phyloP scores from a whole-genome alignment of 345 rosid species.

The Psidium guajava region DNA sequence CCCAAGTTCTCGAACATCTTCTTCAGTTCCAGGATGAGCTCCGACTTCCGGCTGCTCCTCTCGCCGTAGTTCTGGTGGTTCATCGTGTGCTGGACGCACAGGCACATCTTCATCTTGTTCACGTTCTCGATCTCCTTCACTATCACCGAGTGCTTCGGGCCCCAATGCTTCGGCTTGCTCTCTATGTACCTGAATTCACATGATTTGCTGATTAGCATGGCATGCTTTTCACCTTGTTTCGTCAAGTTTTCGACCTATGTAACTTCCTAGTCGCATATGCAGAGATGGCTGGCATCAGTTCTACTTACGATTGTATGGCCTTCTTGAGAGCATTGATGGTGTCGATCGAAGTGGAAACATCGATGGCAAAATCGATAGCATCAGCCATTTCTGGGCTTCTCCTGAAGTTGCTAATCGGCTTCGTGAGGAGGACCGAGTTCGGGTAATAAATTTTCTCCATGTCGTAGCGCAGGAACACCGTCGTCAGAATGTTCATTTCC shows the following conservation, averaged over 20 bases:
- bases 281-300: not conserved
- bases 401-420: conserved; percentile 46
- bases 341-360: conserved; percentile 32
- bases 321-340: conserved; percentile 40
- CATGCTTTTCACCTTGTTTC: not conserved
- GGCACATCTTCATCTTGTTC: conserved; percentile 31
- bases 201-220: not conserved
- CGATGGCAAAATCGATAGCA: conserved; percentile 30
- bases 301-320: conserved; percentile 32
- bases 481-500: conserved; percentile 80
- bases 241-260: not conserved
- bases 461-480: conserved; percentile 63
- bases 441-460: conserved; percentile 79
- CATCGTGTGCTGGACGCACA: conserved; percentile 44
- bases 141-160: conserved; percentile 28
- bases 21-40: conserved; percentile 41
- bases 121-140: conserved; percentile 45
- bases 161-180: conserved; percentile 54
- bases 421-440: conserved; percentile 52
- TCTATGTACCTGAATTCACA: conserved; percentile 30
- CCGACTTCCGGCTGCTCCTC: conserved; percentile 26
- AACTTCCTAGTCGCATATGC: not conserved
- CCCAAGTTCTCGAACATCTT: conserved; percentile 36
- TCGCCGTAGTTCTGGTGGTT: conserved; percentile 57
- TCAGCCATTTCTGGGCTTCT: conserved; percentile 59